A percentile compares a stretch with the other conserved stretches of the same genome.
These are phyloP conservation scores for Myriangium duriaei DNA, from an alignment of 2,329 filamentous ascomycete species.

Conservation along the genomic window DNA sequence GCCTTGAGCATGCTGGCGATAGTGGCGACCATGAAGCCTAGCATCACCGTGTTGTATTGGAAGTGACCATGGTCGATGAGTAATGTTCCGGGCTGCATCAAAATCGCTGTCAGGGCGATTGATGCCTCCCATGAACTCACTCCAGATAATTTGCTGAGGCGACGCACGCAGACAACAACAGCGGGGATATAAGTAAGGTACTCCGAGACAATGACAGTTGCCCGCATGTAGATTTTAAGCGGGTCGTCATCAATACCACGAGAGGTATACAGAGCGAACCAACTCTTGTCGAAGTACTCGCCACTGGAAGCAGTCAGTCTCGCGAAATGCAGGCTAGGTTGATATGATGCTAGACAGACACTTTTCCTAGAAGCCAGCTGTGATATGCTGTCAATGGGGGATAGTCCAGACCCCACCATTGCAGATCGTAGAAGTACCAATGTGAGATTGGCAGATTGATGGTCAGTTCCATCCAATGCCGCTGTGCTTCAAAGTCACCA, in stretches of 20 bases:
- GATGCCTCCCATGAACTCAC: conserved; percentile 73
- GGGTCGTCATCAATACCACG: conserved; percentile 66
- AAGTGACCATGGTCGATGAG: conserved; percentile 93
- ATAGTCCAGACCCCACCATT: conserved; percentile 98
- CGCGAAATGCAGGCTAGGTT: conserved; percentile 11
- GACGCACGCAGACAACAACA: conserved; percentile 69
- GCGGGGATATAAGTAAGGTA: conserved; percentile 83
- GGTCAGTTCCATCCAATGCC: conserved; percentile 98
- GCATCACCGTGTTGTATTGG: conserved; percentile 98
- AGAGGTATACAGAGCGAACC: conserved; percentile 78
- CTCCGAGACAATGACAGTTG: conserved; percentile 79
- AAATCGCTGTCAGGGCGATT: conserved; percentile 74
- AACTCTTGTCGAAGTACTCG: conserved; percentile 60
- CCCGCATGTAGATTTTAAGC: conserved; percentile 92
- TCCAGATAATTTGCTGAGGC: conserved; percentile 62
- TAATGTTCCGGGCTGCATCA: conserved; percentile 84
- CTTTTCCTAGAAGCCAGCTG: conserved; percentile 83
- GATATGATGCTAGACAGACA: conserved; percentile 35
- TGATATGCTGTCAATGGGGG: conserved; percentile 96
- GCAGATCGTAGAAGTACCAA: conserved; percentile 95
- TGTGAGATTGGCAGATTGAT: conserved; percentile 77
- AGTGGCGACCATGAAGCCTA: conserved; percentile 75
- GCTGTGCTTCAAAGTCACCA: conserved; percentile 93
- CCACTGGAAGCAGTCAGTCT: conserved; percentile 39
- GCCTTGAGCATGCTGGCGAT: conserved; percentile 82